Evolutionary conservation across 2,329 filamentous ascomycete species (phyloP), one percentile per base, ranked within the genome.

Genomic region (Mollisiaceae sp.): DNA sequence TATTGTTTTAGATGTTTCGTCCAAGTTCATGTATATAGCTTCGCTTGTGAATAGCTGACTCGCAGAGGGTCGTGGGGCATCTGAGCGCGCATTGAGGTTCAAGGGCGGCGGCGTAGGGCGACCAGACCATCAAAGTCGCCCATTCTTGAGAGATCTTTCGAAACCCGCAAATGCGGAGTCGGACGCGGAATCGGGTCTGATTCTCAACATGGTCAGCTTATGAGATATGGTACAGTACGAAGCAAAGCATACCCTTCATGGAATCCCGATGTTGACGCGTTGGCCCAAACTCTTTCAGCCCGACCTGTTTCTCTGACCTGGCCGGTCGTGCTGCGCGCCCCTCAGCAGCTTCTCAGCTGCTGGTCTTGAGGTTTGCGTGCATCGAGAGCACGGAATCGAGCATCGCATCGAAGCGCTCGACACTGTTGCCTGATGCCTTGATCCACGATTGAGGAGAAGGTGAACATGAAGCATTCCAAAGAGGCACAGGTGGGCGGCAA

Each of bases 361-460:
- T 50, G n/a, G 12, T 43, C 45, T 50, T 24, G 45, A 50, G 3
- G 5, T 35, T 54, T 8, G 32, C 50, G 50, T 35, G 24, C 14
- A 32, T 18, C 50, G n/a, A 54, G 24, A 54, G 12, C 50, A 54
- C 50, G 24, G 50, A 54, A 35, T 54, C 50, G 50, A 22, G 50
- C 6, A 54, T 54, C 15, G 50, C 6, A 54, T 54, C 15, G 3
- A 32, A 18, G 15, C 15, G 11, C 14, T 18, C 14, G 27, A 15
- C 50, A 18, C 4, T 18, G 24, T 8, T 54, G 45, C 15, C 20
- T 11, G 20, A 22, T 9, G 4, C 43, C 20, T 47, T 14, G 24
- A 54, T 54, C 22, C 50, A 12, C 50, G 50, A 54, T 24, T 54
- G 50, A 35, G n/a, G 50, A 54, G 47, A n/a, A 27, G 50, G 15